These are phyloP conservation scores for Sugiyamaella marilandica DNA, from an alignment of 805 yeast genomes.

Conservation along the genomic window DNA sequence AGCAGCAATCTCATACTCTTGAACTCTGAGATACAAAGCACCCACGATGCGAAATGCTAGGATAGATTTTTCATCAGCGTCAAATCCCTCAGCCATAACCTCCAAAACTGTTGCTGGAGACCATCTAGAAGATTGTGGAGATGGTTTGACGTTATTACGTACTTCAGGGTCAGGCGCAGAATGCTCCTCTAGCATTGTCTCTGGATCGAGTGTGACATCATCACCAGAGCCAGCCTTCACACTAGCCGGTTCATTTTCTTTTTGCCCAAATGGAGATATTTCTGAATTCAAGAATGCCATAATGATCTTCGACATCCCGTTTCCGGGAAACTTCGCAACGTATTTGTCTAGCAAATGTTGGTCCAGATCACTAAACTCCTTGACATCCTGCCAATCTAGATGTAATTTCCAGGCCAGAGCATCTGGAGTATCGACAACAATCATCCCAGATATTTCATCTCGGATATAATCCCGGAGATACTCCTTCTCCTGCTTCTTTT, in stretches of 20 bases:
- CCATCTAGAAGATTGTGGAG: constrained; percentile 18
- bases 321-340: constrained; percentile 50
- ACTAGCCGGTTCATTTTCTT: background rate
- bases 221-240: constrained; percentile 22
- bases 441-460: constrained; percentile 65
- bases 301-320: constrained; percentile 58
- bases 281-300: constrained; percentile 64
- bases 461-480: constrained; percentile 40
- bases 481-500: constrained; percentile 38
- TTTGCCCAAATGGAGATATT: constrained; percentile 52
- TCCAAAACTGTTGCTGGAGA: constrained; percentile 47
- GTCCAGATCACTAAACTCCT: constrained; percentile 46
- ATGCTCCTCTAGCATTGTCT: constrained; percentile 5
- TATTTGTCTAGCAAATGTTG: constrained; percentile 45
- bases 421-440: constrained; percentile 57
- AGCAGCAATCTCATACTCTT: constrained; percentile 61
- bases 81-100: constrained; percentile 48
- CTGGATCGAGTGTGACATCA: constrained; percentile 23
- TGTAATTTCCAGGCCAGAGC: constrained; percentile 66
- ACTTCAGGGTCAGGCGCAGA: constrained; percentile 9
- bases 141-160: constrained; percentile 8
- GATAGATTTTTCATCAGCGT: constrained; percentile 38
- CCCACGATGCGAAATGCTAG: constrained; percentile 64
- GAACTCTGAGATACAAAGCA: constrained; percentile 51
- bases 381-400: constrained; percentile 68